Conservation (phyloP, 1,284 basidiomycete species). For the Leccinum angustisporum region DNA sequence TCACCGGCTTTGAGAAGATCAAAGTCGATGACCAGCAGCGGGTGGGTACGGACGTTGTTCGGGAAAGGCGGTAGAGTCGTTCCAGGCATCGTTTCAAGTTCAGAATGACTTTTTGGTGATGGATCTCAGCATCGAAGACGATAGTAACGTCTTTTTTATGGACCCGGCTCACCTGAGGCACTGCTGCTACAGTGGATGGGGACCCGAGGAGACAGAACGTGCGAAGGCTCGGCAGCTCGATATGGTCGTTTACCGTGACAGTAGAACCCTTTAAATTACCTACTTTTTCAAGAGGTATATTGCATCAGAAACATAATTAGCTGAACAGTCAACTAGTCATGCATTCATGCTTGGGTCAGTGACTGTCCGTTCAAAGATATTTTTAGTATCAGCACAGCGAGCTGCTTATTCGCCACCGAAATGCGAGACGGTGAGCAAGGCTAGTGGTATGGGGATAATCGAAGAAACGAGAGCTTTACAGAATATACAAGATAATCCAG, state of each 20-base stretch:
- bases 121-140: background rate
- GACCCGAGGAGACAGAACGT: background rate
- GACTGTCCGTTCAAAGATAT: too few relatives aligned
- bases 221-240: background rate
- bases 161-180: background rate
- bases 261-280: too few relatives aligned
- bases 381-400: background rate
- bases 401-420: background rate
- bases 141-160: background rate
- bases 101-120: background rate
- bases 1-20: background rate
- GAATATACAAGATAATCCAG: background rate
- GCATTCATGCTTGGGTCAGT: too few relatives aligned
- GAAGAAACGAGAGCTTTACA: background rate
- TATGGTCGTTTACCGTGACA: background rate
- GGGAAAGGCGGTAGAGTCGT: background rate
- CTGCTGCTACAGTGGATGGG: background rate
- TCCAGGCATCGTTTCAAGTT: background rate
- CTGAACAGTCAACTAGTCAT: too few relatives aligned
- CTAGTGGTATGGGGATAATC: background rate
- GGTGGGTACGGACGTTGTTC: background rate
- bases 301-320: too few relatives aligned
- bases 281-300: too few relatives aligned
- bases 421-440: background rate
- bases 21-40: background rate